Conservation (phyloP, 108 stramenopile species). For the Thalassiosira profunda region DNA sequence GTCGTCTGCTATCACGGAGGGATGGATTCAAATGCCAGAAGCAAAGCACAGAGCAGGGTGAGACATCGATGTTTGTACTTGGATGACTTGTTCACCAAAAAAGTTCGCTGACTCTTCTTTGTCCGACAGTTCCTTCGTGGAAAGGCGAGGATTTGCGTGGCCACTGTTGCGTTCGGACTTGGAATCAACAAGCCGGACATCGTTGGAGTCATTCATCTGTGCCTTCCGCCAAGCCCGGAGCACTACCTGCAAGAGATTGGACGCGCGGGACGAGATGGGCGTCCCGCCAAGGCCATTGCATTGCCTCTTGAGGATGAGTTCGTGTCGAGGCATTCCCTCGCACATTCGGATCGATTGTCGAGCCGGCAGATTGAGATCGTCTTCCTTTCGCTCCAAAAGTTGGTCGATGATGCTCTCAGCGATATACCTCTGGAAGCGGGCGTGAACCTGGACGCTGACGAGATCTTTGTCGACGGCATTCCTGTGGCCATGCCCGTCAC, state of each 20-base stretch:
- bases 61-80: not conserved
- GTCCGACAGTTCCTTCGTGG: constrained; percentile 75
- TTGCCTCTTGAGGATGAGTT: constrained; percentile 80
- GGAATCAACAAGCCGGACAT: constrained; percentile 98
- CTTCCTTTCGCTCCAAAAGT: constrained; percentile 42
- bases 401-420: constrained; percentile 38
- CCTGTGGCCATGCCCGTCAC: constrained; percentile 73
- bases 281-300: constrained; percentile 75
- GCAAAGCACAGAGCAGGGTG: constrained; percentile 80
- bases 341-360: constrained; percentile 75
- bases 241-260: constrained; percentile 98
- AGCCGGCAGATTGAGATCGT: constrained; percentile 67
- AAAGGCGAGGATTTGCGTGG: constrained; percentile 91
- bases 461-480: constrained; percentile 36
- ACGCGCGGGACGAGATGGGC: constrained; percentile 96
- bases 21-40: constrained; percentile 77
- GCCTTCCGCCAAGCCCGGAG: constrained; percentile 91
- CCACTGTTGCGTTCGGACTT: constrained; percentile 97
- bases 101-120: not conserved
- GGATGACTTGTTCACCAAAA: not conserved
- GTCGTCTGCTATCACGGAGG: constrained; percentile 91
- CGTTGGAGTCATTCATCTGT: constrained; percentile 86
- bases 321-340: constrained; percentile 72
- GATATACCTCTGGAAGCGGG: constrained; percentile 44
- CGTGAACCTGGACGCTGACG: constrained; percentile 12